A percentile compares a stretch with the other conserved stretches of the same genome.
phyloP scores from a whole-genome alignment of 805 yeast species.

The Candida jianshihensis region DNA sequence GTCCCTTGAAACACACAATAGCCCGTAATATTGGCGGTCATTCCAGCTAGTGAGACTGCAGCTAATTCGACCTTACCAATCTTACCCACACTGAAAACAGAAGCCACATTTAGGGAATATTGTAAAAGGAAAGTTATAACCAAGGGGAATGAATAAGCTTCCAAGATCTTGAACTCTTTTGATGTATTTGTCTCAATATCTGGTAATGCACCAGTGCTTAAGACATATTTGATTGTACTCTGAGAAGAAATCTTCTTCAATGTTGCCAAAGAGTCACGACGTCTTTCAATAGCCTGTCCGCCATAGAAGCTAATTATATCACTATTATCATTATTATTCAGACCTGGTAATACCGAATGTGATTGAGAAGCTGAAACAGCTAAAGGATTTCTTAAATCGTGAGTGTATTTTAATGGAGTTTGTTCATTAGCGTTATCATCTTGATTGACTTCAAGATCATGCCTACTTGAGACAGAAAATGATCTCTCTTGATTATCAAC shows the following conservation, averaged over 20 bases:
- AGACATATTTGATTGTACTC: conserved; percentile 18
- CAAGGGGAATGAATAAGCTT: conserved; percentile 50
- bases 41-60: conserved; percentile 66
- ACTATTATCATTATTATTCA: not conserved
- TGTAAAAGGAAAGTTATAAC: conserved; percentile 63
- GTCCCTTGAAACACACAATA: conserved; percentile 71
- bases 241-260: conserved; percentile 21
- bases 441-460: conserved; percentile 7
- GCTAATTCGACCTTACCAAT: conserved; percentile 67
- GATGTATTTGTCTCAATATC: conserved; percentile 22
- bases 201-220: conserved; percentile 19
- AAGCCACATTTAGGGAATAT: conserved; percentile 67
- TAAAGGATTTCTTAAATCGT: conserved; percentile 15
- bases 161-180: conserved; percentile 36
- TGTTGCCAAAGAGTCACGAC: conserved; percentile 18
- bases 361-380: conserved; percentile 3
- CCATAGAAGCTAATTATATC: not conserved
- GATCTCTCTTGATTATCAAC: too few relatives aligned
- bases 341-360: too few relatives aligned
- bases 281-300: too few relatives aligned
- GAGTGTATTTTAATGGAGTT: conserved; percentile 14
- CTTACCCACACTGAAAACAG: conserved; percentile 71
- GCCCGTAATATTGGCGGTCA: conserved; percentile 75
- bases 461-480: too few relatives aligned
- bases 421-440: conserved; percentile 10